Base-by-base conservation (phyloP, 768 basidiomycete species). In the Kondoa subrosea region DNA sequence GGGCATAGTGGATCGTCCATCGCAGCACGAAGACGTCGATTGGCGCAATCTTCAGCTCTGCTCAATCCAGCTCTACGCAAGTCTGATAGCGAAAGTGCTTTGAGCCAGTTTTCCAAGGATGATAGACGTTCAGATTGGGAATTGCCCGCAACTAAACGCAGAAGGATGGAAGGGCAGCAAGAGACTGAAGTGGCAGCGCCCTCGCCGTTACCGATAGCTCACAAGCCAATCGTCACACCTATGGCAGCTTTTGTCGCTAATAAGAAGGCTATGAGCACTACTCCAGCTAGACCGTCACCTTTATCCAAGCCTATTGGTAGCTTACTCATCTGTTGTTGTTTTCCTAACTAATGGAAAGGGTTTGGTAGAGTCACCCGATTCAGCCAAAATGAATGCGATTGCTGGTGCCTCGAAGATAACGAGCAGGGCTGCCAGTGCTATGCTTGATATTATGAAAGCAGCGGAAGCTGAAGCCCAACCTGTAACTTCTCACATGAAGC, bases 371-470 rank as follows among this genome's bases (percentile, higher is more conserved):
- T 27, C 61, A 8, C 27, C 26, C n/a, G 8, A 17, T 32, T 8
- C 61, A 17, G 15, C 61, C 30, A 63, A 50, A 50, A 21, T 21
- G 40, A 21, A 50, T n/a, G n/a, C n/a, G n/a, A n/a, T n/a, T 50
- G 40, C 61, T 15, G 34, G 33, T 32, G 3, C 27, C 3, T 32
- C 61, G 29, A 63, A 32, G 30, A 8, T 17, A 32, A 63, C 61
- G 2, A 63, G 29, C 14, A 27, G 61, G n/a, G 61, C 61, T 15
- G 61, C 61, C 30, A 33, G 34, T 33, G 34, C 34, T 16, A 63
- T 63, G 61, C n/a, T 63, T 27, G 61, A 63, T 12, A 63, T 63
- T 33, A 63, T 63, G 17, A 63, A 63, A 32, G 16, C 3, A 3
- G 61, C 61, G 8, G 61, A 63, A 32, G 61, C 27, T 27, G 27